Evolutionary conservation across 306 rosid genomes (phyloP).

Genomic region (Castanospermum australe): DNA sequence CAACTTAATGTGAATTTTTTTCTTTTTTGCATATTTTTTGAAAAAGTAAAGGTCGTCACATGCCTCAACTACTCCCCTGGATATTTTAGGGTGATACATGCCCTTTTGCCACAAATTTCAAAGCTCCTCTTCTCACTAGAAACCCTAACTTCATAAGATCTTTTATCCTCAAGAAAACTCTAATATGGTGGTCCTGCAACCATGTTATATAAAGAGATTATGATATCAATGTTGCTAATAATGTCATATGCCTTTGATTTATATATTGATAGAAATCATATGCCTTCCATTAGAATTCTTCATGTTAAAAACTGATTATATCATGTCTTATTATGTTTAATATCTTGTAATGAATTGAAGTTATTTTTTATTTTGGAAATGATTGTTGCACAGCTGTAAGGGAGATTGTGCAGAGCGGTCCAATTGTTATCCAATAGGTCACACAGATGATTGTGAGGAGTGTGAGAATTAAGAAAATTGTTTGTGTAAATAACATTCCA

Average conservation of each 20-base stretch:
- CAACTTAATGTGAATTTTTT: neutral
- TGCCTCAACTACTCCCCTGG: neutral
- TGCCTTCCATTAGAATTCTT: neutral
- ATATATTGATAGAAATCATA: no score
- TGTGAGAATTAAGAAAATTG: neutral
- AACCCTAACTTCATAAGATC: no score
- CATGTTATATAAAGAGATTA: neutral
- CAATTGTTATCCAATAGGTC: neutral
- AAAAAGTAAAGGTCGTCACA: neutral
- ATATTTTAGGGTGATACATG: neutral
- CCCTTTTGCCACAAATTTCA: neutral
- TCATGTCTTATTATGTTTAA: neutral
- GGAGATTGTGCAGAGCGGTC: neutral
- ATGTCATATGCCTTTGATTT: no score
- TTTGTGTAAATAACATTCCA: neutral
- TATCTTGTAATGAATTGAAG: neutral
- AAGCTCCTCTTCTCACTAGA: neutral
- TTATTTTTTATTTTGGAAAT: neutral
- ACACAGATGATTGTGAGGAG: neutral
- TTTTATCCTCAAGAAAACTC: neutral
- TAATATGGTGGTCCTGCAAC: neutral
- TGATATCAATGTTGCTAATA: neutral
- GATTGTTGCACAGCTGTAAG: neutral
- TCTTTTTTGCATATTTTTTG: neutral
- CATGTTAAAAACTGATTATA: neutral